A percentile compares a stretch with the other conserved stretches of the same genome.
These are phyloP conservation scores for Smittium mucronatum DNA, from an alignment of 371 early-diverging fungal species.

Conservation along the genomic window DNA sequence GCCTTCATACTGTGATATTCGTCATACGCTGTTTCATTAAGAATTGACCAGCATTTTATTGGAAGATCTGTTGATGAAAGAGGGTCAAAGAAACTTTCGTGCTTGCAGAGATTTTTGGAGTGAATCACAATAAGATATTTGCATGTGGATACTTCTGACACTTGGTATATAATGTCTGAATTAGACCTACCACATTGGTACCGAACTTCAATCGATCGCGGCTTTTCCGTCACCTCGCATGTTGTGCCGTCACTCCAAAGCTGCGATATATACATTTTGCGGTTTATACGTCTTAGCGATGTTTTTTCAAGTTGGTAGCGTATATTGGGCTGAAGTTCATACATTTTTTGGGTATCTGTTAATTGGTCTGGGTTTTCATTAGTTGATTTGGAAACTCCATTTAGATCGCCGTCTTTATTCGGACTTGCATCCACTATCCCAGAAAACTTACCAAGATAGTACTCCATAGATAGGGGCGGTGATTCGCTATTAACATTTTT, in stretches of 20 bases:
- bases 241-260: conserved; percentile 53
- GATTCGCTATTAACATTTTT: conserved; percentile 20
- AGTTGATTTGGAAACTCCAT: neutral
- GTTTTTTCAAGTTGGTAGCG: conserved; percentile 18
- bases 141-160: conserved; percentile 50
- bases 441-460: conserved; percentile 15
- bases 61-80: conserved; percentile 35
- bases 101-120: conserved; percentile 56
- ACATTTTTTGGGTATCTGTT: conserved; percentile 14
- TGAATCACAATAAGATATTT: conserved; percentile 53
- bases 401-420: no score
- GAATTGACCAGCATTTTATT: conserved; percentile 36
- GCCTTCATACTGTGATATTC: no score
- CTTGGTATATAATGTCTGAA: conserved; percentile 40
- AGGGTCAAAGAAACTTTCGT: conserved; percentile 39
- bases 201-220: conserved; percentile 58
- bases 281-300: conserved; percentile 29
- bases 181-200: conserved; percentile 52
- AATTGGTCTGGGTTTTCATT: conserved; percentile 8
- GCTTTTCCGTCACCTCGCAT: conserved; percentile 57
- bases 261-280: conserved; percentile 46
- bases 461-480: conserved; percentile 18
- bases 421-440: neutral
- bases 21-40: neutral
- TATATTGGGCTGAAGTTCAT: conserved; percentile 11